Evolutionary conservation across 106 monocot species (phyloP).

Genomic region (Posidonia australis): DNA sequence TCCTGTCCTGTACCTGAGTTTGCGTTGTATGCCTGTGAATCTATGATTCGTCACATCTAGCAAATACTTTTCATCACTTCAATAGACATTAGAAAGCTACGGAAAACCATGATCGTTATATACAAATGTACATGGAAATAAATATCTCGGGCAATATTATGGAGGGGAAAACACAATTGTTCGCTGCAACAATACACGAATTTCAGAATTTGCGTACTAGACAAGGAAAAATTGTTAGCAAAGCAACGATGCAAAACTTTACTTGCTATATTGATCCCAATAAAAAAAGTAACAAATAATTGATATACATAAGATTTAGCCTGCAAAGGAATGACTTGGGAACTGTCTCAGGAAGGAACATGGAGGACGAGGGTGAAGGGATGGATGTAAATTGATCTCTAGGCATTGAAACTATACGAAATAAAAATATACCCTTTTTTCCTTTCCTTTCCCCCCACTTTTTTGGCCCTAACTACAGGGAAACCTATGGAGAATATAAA

Average conservation of each 20-base stretch:
- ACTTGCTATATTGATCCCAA: too few species aligned
- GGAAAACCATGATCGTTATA: too few species aligned
- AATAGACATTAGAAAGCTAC: too few species aligned
- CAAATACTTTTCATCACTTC: too few species aligned
- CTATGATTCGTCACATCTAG: too few species aligned
- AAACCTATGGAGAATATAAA: constrained; percentile 7
- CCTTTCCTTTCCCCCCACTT: background rate
- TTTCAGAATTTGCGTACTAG: background rate
- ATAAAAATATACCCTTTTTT: background rate
- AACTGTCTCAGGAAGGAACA: background rate
- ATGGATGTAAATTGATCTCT: background rate
- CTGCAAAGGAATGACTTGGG: background rate
- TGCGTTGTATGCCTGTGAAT: too few species aligned
- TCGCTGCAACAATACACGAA: too few species aligned
- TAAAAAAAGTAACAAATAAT: too few species aligned
- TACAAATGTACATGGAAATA: too few species aligned
- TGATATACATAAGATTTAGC: background rate
- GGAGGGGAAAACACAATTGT: too few species aligned
- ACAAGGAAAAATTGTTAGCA: background rate
- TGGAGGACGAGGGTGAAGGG: background rate
- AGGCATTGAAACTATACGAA: background rate
- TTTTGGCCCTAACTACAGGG: constrained; percentile 2
- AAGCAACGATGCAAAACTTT: background rate
- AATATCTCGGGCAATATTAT: too few species aligned
- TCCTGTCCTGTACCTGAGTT: too few species aligned